phyloP scores from a whole-genome alignment of 1,139 yeast genomes.

The Pichia kudriavzevii region DNA sequence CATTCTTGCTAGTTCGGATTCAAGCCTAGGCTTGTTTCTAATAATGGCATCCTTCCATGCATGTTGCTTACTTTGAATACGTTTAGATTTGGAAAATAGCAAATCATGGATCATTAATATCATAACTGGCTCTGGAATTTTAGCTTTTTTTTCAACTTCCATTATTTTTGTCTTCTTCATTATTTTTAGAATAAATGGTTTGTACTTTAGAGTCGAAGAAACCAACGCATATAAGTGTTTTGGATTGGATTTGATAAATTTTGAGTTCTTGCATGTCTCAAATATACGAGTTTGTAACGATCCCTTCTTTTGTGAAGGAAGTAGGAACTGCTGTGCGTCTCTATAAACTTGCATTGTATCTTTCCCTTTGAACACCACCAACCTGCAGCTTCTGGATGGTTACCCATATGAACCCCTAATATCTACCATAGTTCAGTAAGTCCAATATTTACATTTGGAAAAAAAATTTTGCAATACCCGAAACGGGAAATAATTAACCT shows the following conservation, averaged over 20 bases:
- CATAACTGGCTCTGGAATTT: slow-evolving; percentile 42
- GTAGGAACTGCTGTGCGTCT: slow-evolving; percentile 48
- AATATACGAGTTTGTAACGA: slow-evolving; percentile 66
- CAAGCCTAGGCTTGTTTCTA: slow-evolving; percentile 68
- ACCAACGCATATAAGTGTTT: slow-evolving; percentile 82
- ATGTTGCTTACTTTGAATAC: slow-evolving; percentile 86
- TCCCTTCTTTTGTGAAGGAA: slow-evolving; percentile 38
- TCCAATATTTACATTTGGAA: too few species aligned
- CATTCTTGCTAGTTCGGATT: slow-evolving; percentile 73
- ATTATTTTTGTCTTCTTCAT: slow-evolving; percentile 59
- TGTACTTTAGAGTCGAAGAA: slow-evolving; percentile 65
- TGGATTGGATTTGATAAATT: slow-evolving; percentile 48
- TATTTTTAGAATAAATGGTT: slow-evolving; percentile 51
- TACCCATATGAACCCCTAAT: too few species aligned
- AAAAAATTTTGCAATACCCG: too few species aligned
- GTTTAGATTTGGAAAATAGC: slow-evolving; percentile 63
- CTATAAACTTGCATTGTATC: slow-evolving; percentile 51
- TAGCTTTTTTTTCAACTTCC: slow-evolving; percentile 38
- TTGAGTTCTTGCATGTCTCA: slow-evolving; percentile 39
- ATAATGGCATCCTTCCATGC: slow-evolving; percentile 78
- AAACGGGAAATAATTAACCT: too few species aligned
- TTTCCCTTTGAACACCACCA: too few species aligned
- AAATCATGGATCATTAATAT: slow-evolving; percentile 73
- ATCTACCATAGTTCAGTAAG: too few species aligned
- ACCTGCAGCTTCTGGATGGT: too few species aligned